Conservation (phyloP, 2,329 filamentous ascomycete species). For the Paracamarosporium sp. region DNA sequence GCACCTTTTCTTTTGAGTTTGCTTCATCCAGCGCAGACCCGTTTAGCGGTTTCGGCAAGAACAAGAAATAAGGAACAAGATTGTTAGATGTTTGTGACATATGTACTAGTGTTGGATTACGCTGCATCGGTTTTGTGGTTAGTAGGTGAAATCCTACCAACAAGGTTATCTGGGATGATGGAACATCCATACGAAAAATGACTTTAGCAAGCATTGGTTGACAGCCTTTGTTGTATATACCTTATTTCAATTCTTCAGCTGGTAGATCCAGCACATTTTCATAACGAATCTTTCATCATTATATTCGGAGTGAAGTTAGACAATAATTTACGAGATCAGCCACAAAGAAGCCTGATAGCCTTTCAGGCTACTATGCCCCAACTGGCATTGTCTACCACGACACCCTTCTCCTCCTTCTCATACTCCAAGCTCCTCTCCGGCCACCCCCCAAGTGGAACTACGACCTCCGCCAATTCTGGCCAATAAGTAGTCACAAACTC, state of each 20-base stretch:
- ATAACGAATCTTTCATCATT: not conserved
- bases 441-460: slow-evolving; percentile 6
- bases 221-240: not conserved
- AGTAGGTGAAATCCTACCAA: not conserved
- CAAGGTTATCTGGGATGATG: not conserved
- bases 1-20: slow-evolving; percentile 20
- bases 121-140: not conserved
- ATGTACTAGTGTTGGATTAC: no score
- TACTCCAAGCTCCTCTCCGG: slow-evolving; percentile 16
- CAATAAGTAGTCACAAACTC: slow-evolving; percentile 36
- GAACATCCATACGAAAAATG: not conserved
- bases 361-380: not conserved
- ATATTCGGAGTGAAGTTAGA: not conserved
- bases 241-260: not conserved
- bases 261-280: slow-evolving; percentile 1
- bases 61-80: not conserved
- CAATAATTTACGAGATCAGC: not conserved
- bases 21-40: not conserved
- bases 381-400: not conserved
- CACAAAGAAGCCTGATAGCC: not conserved
- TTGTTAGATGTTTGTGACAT: no score
- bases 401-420: not conserved
- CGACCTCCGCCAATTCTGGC: slow-evolving; percentile 14
- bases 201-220: not conserved
- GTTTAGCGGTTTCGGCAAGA: not conserved